Base-by-base conservation (phyloP, 495 filamentous ascomycete genomes). In the Arthonia radiata region DNA sequence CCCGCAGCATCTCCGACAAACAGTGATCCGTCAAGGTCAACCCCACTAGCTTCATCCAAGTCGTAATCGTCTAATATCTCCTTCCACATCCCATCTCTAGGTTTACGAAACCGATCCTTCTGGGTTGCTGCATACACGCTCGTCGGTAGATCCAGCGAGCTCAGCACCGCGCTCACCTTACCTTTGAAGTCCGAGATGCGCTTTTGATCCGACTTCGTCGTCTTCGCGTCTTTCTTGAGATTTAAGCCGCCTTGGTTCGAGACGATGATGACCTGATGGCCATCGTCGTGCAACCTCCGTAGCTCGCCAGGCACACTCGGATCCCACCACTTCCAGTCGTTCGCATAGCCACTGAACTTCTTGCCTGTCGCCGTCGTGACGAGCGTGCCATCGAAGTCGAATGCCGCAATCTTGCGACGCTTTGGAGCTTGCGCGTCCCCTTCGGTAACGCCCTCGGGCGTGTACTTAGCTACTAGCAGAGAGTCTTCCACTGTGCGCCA, bases 291-390 rank as follows among this genome's bases (percentile, higher is more conserved):
- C 4, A 94, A 49, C 24, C 65, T 49, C 28, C 57, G 59, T 5
- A 97, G 34, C 8, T 47, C 60, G 0, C 41, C 46, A 1, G 78
- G 77, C 1, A 93, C 76, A 11, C 46, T 59, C 6, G 48, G 24
- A 41, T 90, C 54, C 82, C 82, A 94, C 86, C 86, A 99, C 49
- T 73, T 75, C 86, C 86, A 99, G 46, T 94, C 86, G 3, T 55
- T 47, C 0, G 66, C 57, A 32, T 66, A 65, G 34, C 57, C 60
- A 4, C 66, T 57, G 33, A 80, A 82, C 15, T 57, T 66, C 41
- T 79, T 86, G 4, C 82, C 82, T 0, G 86, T 91, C 0, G 60
- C 54, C 0, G 76, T 71, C 3, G 54, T 52, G 30, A 94, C 78
- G 10, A 99, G 45, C 4, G 89, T 99, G 22, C 73, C 82, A 47